Evolutionary conservation across 768 basidiomycete species (phyloP).

Genomic region (Suillus variegatus): DNA sequence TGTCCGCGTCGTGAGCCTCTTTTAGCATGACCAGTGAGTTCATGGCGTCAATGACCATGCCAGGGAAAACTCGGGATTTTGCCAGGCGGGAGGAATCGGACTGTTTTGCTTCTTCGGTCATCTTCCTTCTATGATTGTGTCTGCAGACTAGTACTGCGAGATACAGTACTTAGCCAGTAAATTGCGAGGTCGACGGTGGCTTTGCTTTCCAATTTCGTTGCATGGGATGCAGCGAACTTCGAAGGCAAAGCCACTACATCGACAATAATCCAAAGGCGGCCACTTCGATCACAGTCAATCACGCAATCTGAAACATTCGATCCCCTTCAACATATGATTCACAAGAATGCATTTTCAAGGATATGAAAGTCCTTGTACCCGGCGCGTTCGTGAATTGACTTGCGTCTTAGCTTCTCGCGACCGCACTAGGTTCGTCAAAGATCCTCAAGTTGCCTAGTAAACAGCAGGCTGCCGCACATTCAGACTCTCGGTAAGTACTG

Average conservation of each 20-base stretch:
- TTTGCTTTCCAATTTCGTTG: background rate
- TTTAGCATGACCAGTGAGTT: background rate
- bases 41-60: no score
- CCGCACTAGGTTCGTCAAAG: background rate
- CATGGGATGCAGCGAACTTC: background rate
- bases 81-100: background rate
- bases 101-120: background rate
- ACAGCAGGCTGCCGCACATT: background rate
- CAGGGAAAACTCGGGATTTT: background rate
- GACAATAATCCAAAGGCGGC: background rate
- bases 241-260: background rate
- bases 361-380: background rate
- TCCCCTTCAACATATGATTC: background rate
- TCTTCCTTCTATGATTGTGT: background rate
- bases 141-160: background rate
- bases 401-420: background rate
- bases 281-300: background rate
- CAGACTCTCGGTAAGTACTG: background rate
- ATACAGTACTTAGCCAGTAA: background rate
- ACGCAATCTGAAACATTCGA: background rate
- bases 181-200: background rate
- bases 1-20: background rate
- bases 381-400: no score
- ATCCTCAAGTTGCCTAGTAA: background rate
- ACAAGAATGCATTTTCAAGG: background rate